A percentile compares a stretch with the other conserved stretches of the same genome.
phyloP scores from a whole-genome alignment of 2,329 filamentous ascomycete genomes.

The Clonostachys rhizophaga region DNA sequence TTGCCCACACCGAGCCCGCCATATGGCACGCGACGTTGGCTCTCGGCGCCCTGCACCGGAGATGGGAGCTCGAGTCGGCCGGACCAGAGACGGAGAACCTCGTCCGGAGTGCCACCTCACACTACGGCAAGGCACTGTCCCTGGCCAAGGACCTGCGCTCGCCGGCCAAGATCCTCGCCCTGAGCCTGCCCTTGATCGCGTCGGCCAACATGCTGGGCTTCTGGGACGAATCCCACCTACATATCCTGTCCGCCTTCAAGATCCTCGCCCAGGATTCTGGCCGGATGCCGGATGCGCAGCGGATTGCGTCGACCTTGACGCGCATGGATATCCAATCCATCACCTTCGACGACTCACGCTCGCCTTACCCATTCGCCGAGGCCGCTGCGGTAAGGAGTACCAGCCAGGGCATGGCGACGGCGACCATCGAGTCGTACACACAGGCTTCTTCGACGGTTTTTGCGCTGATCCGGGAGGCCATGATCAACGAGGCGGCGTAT shows the following conservation, averaged over 20 bases:
- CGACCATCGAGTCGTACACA: neutral
- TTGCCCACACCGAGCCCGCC: constrained; percentile 24
- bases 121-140: constrained; percentile 19
- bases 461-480: neutral
- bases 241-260: constrained; percentile 18
- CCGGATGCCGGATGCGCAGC: constrained; percentile 4
- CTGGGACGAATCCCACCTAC: constrained; percentile 20
- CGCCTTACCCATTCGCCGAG: constrained; percentile 17
- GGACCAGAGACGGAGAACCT: constrained; percentile 7
- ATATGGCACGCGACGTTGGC: constrained; percentile 26
- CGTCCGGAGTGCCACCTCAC: constrained; percentile 11
- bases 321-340: constrained; percentile 24
- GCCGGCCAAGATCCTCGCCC: constrained; percentile 13
- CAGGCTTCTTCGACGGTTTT: neutral
- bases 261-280: neutral
- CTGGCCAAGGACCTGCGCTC: constrained; percentile 16
- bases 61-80: neutral
- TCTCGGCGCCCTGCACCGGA: constrained; percentile 25
- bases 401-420: neutral
- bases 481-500: constrained; percentile 2
- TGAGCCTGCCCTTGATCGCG: constrained; percentile 23
- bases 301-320: constrained; percentile 11
- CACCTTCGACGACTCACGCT: constrained; percentile 21
- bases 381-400: constrained; percentile 1
- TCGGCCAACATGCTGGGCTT: constrained; percentile 21